phyloP scores from a whole-genome alignment of 2,329 filamentous ascomycete genomes.

The Colletotrichum coccodes region DNA sequence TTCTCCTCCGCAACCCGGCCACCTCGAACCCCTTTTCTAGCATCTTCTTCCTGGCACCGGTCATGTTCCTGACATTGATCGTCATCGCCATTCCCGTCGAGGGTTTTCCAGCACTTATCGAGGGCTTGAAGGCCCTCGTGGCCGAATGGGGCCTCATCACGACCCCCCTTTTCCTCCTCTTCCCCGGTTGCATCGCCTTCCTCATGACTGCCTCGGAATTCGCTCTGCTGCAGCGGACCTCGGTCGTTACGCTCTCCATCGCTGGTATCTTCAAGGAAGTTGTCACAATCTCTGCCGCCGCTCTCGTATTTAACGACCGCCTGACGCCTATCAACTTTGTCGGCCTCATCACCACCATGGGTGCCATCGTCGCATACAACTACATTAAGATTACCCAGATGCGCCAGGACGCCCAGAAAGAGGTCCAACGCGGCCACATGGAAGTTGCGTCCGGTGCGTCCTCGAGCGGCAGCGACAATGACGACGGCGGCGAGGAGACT shows the following conservation, averaged over 20 bases:
- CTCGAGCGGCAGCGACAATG: conserved; percentile 53
- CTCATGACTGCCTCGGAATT: conserved; percentile 98
- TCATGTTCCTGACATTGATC: conserved; percentile 91
- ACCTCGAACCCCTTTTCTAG: conserved; percentile 97
- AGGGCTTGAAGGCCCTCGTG: conserved; percentile 72
- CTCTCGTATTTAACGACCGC: conserved; percentile 87
- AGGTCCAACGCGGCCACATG: conserved; percentile 56
- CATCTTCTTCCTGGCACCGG: conserved; percentile 95
- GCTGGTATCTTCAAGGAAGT: conserved; percentile 99
- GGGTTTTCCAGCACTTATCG: conserved; percentile 74
- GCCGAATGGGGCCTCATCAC: conserved; percentile 74
- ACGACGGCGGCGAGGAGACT: conserved; percentile 55
- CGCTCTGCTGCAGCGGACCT: conserved; percentile 91
- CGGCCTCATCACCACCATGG: conserved; percentile 88
- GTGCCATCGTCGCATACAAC: conserved; percentile 90
- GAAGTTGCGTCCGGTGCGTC: conserved; percentile 46
- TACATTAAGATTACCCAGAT: conserved; percentile 94
- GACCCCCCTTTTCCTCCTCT: conserved; percentile 80
- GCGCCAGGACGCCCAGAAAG: conserved; percentile 76
- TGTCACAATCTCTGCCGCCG: conserved; percentile 90
- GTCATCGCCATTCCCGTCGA: conserved; percentile 87
- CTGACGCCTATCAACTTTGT: conserved; percentile 89
- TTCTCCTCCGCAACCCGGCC: conserved; percentile 91
- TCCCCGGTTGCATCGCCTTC: conserved; percentile 92
- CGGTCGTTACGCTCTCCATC: conserved; percentile 94